Evolutionary conservation across 1,284 basidiomycete species (phyloP).

Genomic region (Amylostereum areolatum): DNA sequence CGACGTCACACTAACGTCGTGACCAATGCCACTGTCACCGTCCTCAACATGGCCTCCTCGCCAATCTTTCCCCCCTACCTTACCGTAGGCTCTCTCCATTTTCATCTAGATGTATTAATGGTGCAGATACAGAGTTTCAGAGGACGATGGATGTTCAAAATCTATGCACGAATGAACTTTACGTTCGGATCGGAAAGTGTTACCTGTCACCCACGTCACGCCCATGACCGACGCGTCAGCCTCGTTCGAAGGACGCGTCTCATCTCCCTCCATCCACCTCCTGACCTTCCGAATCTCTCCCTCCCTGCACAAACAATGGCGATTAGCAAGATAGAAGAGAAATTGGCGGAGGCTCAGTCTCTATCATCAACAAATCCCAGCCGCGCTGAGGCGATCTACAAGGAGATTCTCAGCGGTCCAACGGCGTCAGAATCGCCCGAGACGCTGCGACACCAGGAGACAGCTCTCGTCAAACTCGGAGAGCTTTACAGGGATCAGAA

Average conservation of each 20-base stretch:
- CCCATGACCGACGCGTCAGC: conserved; percentile 34
- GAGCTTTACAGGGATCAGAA: conserved; percentile 83
- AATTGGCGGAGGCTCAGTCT: conserved; percentile 48
- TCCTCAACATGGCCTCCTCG: no score
- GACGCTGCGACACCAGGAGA: conserved; percentile 77
- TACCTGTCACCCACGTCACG: no score
- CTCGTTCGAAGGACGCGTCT: conserved; percentile 3
- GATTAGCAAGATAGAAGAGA: conserved; percentile 35
- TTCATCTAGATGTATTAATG: no score
- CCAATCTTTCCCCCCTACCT: no score
- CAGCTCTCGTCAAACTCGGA: conserved; percentile 82
- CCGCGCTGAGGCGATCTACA: conserved; percentile 64
- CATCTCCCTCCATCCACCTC: neutral
- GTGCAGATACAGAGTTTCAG: no score
- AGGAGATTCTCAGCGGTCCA: conserved; percentile 44
- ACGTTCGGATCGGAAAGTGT: no score
- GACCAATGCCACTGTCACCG: no score
- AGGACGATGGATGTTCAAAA: no score
- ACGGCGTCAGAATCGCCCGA: conserved; percentile 39
- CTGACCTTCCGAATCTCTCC: neutral
- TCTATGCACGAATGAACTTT: no score
- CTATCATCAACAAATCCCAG: conserved; percentile 35
- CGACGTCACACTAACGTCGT: conserved; percentile 10
- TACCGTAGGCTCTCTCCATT: no score
- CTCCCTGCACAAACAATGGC: neutral